Evolutionary conservation across 306 rosid species (phyloP).

Genomic region (Cicer pinnatifidum): DNA sequence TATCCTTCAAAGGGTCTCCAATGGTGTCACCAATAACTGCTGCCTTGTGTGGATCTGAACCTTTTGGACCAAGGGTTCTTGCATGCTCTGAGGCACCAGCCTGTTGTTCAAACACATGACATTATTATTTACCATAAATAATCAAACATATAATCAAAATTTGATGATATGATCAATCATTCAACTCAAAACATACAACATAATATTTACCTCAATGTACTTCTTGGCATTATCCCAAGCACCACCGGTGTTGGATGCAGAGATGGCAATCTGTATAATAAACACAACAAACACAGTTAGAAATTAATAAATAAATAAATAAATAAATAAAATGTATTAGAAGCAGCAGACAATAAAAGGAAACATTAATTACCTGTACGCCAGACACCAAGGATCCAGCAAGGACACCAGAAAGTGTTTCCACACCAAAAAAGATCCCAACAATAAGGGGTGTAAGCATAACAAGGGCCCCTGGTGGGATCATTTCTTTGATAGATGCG

Average conservation of each 20-base stretch:
- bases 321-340: neutral
- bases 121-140: neutral
- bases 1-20: conserved; percentile 96
- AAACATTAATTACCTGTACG: conserved; percentile 66
- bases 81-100: conserved; percentile 96
- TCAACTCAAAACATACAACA: neutral
- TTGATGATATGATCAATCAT: neutral
- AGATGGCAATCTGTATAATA: conserved; percentile 73
- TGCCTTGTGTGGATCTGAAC: conserved; percentile 91
- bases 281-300: conserved; percentile 10
- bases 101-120: neutral
- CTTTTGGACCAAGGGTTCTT: conserved; percentile 87
- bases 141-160: neutral
- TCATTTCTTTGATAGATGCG: conserved; percentile 95
- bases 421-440: conserved; percentile 92
- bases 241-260: conserved; percentile 99
- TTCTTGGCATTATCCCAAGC: conserved; percentile 99
- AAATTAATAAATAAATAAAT: neutral
- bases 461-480: conserved; percentile 96
- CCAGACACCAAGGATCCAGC: conserved; percentile 95
- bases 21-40: conserved; percentile 98
- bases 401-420: conserved; percentile 94
- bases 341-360: conserved; percentile 1
- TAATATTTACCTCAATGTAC: conserved; percentile 77
- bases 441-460: conserved; percentile 94